A percentile compares a stretch with the other conserved stretches of the same genome.
phyloP scores from a whole-genome alignment of 2,329 filamentous ascomycete species.

The Aspergillus aculeatus region DNA sequence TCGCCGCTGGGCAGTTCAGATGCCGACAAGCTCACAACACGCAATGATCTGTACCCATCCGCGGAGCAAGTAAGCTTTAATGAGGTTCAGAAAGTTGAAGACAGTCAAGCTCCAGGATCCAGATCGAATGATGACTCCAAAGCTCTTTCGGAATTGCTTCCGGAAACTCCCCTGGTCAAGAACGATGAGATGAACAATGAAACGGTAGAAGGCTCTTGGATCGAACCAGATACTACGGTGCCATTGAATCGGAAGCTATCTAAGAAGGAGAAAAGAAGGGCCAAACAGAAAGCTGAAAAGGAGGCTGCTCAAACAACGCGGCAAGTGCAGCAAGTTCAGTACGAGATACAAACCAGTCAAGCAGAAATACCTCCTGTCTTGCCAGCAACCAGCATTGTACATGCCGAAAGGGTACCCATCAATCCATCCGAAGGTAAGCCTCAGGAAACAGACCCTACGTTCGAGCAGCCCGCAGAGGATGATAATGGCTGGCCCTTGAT shows the following conservation, averaged over 20 bases:
- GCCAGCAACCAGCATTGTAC: not conserved
- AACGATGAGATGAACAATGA: slow-evolving; percentile 16
- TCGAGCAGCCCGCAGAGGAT: slow-evolving; percentile 16
- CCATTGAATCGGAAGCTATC: slow-evolving; percentile 27
- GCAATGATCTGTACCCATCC: not conserved
- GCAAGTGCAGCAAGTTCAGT: slow-evolving; percentile 5
- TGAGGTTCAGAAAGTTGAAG: not conserved
- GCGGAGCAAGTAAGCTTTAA: not conserved
- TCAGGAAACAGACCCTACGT: slow-evolving; percentile 10
- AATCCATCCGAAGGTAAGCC: not conserved
- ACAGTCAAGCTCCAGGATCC: no score
- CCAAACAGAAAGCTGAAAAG: slow-evolving; percentile 28
- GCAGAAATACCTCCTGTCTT: not conserved
- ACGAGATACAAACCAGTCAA: slow-evolving; percentile 4
- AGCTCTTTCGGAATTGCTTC: not conserved
- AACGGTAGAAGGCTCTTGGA: slow-evolving; percentile 7
- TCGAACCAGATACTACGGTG: slow-evolving; percentile 8
- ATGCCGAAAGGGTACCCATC: not conserved
- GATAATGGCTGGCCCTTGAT: slow-evolving; percentile 40
- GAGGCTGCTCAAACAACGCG: slow-evolving; percentile 9
- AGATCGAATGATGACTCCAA: no score
- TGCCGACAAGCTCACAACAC: not conserved
- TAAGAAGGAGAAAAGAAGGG: slow-evolving; percentile 40
- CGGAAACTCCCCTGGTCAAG: not conserved
- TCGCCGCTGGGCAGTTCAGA: not conserved